Conservation (phyloP, 164 flowering plant species). For the Magnolia sinica region DNA sequence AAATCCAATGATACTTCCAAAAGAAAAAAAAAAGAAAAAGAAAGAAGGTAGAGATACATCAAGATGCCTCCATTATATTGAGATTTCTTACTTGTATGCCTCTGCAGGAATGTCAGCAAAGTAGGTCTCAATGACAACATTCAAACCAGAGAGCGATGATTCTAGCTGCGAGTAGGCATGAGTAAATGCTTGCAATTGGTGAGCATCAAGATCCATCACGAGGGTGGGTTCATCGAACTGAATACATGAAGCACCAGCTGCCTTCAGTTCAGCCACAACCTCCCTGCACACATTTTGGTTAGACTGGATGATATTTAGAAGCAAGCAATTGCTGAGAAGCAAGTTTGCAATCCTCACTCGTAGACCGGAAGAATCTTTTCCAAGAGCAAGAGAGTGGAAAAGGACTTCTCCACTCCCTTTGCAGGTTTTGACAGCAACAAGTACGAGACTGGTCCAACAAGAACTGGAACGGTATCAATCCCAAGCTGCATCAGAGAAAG, state of each 20-base stretch:
- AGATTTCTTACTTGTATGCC: slow-evolving; percentile 33
- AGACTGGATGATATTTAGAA: not conserved
- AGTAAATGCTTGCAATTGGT: slow-evolving; percentile 53
- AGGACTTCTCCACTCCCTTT: slow-evolving; percentile 75
- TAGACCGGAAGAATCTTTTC: slow-evolving; percentile 67
- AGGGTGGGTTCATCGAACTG: slow-evolving; percentile 69
- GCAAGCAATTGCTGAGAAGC: not conserved
- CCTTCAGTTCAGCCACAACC: slow-evolving; percentile 55
- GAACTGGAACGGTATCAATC: slow-evolving; percentile 71
- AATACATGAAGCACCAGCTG: slow-evolving; percentile 72
- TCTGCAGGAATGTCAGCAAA: slow-evolving; percentile 63
- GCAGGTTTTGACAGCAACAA: slow-evolving; percentile 77
- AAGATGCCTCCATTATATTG: not conserved
- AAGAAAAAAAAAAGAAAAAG: not conserved
- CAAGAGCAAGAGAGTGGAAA: slow-evolving; percentile 64
- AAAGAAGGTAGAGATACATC: not conserved
- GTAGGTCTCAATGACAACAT: slow-evolving; percentile 58
- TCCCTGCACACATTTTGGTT: slow-evolving; percentile 36
- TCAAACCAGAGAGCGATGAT: slow-evolving; percentile 47
- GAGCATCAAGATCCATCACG: slow-evolving; percentile 55
- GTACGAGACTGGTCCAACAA: slow-evolving; percentile 84
- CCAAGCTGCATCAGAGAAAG: slow-evolving; percentile 54
- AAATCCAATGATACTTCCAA: not conserved
- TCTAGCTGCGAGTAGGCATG: slow-evolving; percentile 56
- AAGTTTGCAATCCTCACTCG: slow-evolving; percentile 40